A percentile compares a stretch with the other conserved stretches of the same genome.
These are phyloP conservation scores for Pseudocercospora fuligena DNA, from an alignment of 2,329 filamentous ascomycete genomes.

Conservation along the genomic window DNA sequence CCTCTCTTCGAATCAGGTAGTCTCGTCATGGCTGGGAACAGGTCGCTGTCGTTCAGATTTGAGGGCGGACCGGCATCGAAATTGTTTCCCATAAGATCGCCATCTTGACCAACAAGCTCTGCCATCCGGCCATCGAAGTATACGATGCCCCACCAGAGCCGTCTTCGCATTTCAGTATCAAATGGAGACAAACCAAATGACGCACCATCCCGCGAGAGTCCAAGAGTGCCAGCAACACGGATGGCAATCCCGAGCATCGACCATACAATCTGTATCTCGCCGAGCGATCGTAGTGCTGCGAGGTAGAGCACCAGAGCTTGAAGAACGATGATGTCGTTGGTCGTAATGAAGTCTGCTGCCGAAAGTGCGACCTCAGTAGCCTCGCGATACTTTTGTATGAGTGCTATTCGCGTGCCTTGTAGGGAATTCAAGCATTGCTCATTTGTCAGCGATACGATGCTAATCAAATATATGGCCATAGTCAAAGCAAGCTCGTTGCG, in stretches of 20 bases:
- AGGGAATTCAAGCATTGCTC: conserved; percentile 34
- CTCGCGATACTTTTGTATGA: conserved; percentile 33
- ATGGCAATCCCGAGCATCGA: conserved; percentile 42
- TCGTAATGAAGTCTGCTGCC: conserved; percentile 37
- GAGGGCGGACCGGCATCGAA: conserved; percentile 45
- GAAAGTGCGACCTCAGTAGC: conserved; percentile 35
- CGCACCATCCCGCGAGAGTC: conserved; percentile 37
- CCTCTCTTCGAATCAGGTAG: conserved; percentile 31
- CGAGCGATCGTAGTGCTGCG: conserved; percentile 30
- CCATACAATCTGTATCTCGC: conserved; percentile 34
- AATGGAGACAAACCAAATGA: conserved; percentile 39
- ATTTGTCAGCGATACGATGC: conserved; percentile 39
- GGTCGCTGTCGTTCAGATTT: conserved; percentile 59
- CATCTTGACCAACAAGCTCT: conserved; percentile 56
- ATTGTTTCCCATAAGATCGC: conserved; percentile 34
- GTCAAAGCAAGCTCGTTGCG: conserved; percentile 45
- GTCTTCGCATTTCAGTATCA: conserved; percentile 42
- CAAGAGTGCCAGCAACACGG: conserved; percentile 53
- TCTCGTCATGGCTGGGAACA: conserved; percentile 52
- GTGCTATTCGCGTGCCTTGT: conserved; percentile 25
- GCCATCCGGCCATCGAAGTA: conserved; percentile 71
- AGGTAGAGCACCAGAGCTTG: conserved; percentile 40
- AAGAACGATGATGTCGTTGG: conserved; percentile 35
- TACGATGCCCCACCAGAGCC: conserved; percentile 54
- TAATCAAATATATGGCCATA: conserved; percentile 43